phyloP scores from a whole-genome alignment of 306 rosid species.

The Herpetospermum pedunculosum region DNA sequence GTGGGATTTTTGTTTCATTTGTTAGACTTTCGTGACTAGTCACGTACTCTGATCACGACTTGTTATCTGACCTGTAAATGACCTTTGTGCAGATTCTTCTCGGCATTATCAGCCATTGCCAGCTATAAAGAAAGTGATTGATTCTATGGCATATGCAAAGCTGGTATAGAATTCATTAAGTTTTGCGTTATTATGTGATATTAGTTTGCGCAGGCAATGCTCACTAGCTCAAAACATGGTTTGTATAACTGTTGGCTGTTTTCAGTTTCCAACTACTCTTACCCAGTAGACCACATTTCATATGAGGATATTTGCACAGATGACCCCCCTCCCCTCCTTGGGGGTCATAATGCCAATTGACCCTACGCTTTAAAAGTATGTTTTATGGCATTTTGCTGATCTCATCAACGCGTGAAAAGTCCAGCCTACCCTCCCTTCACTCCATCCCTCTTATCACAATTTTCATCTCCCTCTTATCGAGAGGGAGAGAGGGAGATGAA shows the following conservation, averaged over 20 bases:
- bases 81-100: slow-evolving; percentile 24
- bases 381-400: too few relatives aligned
- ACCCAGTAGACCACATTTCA: background rate
- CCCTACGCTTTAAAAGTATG: too few relatives aligned
- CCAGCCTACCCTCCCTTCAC: too few relatives aligned
- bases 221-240: background rate
- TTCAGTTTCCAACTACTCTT: background rate
- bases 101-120: slow-evolving; percentile 35
- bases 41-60: background rate
- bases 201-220: background rate
- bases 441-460: too few relatives aligned
- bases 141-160: slow-evolving; percentile 33
- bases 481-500: too few relatives aligned
- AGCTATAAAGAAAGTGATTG: slow-evolving; percentile 31
- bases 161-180: slow-evolving; percentile 16
- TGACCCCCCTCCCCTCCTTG: too few relatives aligned
- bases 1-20: background rate
- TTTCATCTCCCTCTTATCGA: too few relatives aligned
- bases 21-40: background rate
- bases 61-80: background rate
- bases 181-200: background rate
- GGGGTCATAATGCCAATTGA: too few relatives aligned
- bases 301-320: too few relatives aligned
- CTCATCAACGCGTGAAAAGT: too few relatives aligned
- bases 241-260: background rate